These are phyloP conservation scores for Russula brevipes DNA, from an alignment of 768 basidiomycete species.

Conservation along the genomic window DNA sequence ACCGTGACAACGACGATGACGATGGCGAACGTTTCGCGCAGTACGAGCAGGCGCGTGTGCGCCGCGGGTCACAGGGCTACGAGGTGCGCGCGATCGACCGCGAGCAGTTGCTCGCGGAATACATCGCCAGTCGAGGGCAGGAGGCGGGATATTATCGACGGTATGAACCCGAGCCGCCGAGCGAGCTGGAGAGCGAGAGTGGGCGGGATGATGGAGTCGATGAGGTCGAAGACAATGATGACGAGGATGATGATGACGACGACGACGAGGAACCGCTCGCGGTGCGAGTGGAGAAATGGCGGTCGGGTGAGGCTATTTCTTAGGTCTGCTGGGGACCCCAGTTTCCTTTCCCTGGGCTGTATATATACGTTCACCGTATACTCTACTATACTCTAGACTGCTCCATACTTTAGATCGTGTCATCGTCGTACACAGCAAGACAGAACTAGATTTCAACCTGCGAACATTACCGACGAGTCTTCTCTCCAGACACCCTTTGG, in stretches of 20 bases:
- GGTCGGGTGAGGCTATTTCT: conserved; percentile 22
- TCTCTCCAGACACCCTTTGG: conserved; percentile 19
- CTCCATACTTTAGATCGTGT: no score
- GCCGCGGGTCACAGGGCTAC: conserved; percentile 79
- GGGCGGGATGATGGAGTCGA: background rate
- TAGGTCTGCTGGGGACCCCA: background rate
- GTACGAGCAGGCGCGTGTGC: conserved; percentile 34
- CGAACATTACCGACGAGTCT: conserved; percentile 5
- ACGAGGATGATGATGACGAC: conserved; percentile 32
- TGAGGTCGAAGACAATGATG: conserved; percentile 35
- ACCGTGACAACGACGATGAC: conserved; percentile 26
- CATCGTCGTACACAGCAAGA: background rate
- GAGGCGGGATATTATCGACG: conserved; percentile 58
- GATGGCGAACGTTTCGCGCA: conserved; percentile 25
- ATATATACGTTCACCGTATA: no score
- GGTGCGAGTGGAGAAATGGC: conserved; percentile 28
- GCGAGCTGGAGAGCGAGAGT: conserved; percentile 28
- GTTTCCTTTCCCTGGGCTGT: no score
- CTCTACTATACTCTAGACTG: no score
- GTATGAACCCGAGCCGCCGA: conserved; percentile 57
- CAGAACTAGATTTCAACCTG: background rate
- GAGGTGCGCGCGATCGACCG: conserved; percentile 60
- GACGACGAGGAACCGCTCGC: conserved; percentile 39
- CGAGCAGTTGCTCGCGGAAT: conserved; percentile 57
- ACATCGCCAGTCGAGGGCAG: conserved; percentile 49